These are phyloP conservation scores for Clavariopsis aquatica DNA, from an alignment of 495 filamentous ascomycete genomes.

Conservation along the genomic window DNA sequence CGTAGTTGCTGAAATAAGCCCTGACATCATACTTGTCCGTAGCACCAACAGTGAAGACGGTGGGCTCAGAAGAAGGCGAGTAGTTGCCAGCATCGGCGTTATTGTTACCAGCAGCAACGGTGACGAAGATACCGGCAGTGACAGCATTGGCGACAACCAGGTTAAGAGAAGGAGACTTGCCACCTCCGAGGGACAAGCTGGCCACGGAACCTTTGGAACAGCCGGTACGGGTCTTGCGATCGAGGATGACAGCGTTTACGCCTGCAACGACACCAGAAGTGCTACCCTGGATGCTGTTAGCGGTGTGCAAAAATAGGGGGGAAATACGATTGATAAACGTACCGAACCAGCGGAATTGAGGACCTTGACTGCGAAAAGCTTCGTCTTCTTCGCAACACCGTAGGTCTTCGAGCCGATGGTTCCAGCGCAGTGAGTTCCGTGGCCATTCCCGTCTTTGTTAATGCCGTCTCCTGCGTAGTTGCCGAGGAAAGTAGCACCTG, in stretches of 20 bases:
- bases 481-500: slow-evolving; percentile 33
- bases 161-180: slow-evolving; percentile 34
- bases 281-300: slow-evolving; percentile 25
- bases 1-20: slow-evolving; percentile 47
- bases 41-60: slow-evolving; percentile 46
- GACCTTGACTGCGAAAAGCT: slow-evolving; percentile 65
- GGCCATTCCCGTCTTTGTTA: slow-evolving; percentile 55
- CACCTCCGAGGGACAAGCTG: slow-evolving; percentile 39
- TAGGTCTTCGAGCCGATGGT: slow-evolving; percentile 62
- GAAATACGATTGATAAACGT: not conserved
- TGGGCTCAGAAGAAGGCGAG: slow-evolving; percentile 40
- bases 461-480: slow-evolving; percentile 37
- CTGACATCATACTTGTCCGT: slow-evolving; percentile 42
- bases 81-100: slow-evolving; percentile 31
- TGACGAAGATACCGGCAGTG: slow-evolving; percentile 32
- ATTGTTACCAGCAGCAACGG: slow-evolving; percentile 37
- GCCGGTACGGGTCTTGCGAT: slow-evolving; percentile 44
- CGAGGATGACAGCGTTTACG: slow-evolving; percentile 55
- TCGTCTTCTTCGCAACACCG: slow-evolving; percentile 64
- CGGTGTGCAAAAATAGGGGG: not conserved
- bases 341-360: slow-evolving; percentile 52
- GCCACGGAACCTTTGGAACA: slow-evolving; percentile 32
- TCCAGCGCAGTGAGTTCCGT: slow-evolving; percentile 67
- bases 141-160: slow-evolving; percentile 22
- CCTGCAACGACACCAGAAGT: slow-evolving; percentile 57